Percentiles rank a stretch among this genome's conserved stretches.
phyloP scores from a whole-genome alignment of 2,329 filamentous ascomycete species.

The Gaeumannomyces tritici region DNA sequence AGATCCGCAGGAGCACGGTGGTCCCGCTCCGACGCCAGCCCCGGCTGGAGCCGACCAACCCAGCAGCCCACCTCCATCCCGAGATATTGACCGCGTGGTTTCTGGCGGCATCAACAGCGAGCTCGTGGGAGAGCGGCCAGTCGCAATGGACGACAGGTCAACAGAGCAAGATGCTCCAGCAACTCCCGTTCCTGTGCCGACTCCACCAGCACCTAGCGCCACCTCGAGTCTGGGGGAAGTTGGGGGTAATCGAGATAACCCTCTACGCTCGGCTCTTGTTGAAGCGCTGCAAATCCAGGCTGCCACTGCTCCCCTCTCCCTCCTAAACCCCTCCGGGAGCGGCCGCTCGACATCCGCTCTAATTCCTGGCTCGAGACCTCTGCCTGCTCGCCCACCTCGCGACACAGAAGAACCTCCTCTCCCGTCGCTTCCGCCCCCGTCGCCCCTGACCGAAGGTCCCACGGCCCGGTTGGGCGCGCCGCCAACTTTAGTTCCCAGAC shows the following conservation, averaged over 20 bases:
- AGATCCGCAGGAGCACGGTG: neutral
- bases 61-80: too few relatives aligned
- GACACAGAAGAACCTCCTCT: constrained; percentile 1
- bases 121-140: too few relatives aligned
- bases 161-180: neutral
- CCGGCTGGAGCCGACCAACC: neutral
- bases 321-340: neutral
- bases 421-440: constrained; percentile 1
- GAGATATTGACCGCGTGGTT: neutral
- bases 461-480: neutral
- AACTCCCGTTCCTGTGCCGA: neutral
- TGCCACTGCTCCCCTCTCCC: neutral
- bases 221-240: neutral
- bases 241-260: neutral
- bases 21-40: too few relatives aligned
- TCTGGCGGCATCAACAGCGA: neutral
- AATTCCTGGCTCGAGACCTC: neutral
- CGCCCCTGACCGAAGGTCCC: neutral
- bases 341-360: neutral
- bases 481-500: neutral
- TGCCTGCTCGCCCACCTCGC: neutral
- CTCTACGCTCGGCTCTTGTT: neutral
- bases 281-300: neutral
- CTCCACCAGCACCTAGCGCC: neutral
- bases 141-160: neutral